These are phyloP conservation scores for Ophiostoma ulmi DNA, from an alignment of 2,329 filamentous ascomycete genomes.

Conservation along the genomic window DNA sequence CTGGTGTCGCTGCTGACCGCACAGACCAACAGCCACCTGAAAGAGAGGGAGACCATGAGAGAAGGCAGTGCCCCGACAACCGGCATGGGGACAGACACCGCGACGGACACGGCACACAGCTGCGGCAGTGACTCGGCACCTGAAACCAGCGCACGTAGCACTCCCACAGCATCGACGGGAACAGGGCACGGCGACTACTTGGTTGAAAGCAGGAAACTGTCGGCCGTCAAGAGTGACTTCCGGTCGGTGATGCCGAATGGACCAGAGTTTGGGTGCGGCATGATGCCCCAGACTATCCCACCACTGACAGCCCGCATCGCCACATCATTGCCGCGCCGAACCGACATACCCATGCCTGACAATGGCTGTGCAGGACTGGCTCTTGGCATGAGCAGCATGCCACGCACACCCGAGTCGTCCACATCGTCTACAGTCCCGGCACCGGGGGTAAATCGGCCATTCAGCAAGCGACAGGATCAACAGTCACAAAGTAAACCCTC, in stretches of 20 bases:
- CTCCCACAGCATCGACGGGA: background rate
- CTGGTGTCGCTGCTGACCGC: slow-evolving; percentile 42
- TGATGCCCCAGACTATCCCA: background rate
- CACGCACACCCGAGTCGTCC: slow-evolving; percentile 23
- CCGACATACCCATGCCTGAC: background rate
- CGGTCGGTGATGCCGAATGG: background rate
- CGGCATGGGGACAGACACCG: background rate
- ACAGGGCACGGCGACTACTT: background rate
- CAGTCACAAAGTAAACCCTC: background rate
- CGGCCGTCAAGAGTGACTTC: slow-evolving; percentile 1
- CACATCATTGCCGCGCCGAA: background rate
- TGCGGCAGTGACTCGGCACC: background rate
- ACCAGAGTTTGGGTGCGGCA: slow-evolving; percentile 17
- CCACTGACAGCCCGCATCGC: slow-evolving; percentile 1
- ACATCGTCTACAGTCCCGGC: slow-evolving; percentile 15
- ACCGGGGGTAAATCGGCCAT: background rate
- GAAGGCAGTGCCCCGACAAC: background rate
- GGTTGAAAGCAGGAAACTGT: background rate
- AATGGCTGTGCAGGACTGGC: background rate
- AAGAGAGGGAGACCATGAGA: background rate
- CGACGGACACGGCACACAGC: background rate
- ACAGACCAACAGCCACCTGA: slow-evolving; percentile 26
- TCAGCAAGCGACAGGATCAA: background rate
- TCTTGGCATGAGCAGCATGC: slow-evolving; percentile 13
- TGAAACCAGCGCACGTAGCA: background rate